Percentiles rank a stretch among this genome's conserved stretches.
phyloP scores from a whole-genome alignment of 371 early-diverging fungal species.

The Polyrhizophydium stewartii region DNA sequence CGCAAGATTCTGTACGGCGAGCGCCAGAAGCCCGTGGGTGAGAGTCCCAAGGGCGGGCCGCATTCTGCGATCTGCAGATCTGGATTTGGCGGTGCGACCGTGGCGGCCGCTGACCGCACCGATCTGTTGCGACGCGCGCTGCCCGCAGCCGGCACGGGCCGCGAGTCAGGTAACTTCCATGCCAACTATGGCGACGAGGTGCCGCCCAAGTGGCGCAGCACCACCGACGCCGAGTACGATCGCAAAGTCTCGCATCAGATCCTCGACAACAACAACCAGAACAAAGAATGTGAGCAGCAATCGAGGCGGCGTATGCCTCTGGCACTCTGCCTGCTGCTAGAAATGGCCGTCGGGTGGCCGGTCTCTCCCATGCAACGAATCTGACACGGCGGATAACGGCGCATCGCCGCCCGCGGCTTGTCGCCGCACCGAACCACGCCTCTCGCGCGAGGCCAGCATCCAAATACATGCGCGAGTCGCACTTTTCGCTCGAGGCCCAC shows the following conservation, averaged over 20 bases:
- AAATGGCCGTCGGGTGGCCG: neutral
- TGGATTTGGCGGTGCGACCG: neutral
- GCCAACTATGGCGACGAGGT: conserved; percentile 33
- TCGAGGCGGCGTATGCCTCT: no score
- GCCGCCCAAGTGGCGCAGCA: conserved; percentile 31
- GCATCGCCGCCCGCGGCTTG: no score
- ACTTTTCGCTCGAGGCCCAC: conserved; percentile 23
- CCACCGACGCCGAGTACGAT: conserved; percentile 23
- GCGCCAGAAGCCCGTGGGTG: neutral
- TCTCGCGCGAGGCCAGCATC: neutral
- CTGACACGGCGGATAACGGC: no score
- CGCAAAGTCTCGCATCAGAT: conserved; percentile 7
- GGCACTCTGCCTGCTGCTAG: no score
- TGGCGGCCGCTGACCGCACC: neutral
- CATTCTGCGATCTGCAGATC: neutral
- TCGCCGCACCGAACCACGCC: no score
- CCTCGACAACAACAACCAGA: neutral
- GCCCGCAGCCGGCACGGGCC: conserved; percentile 4
- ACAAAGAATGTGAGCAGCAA: conserved; percentile 11
- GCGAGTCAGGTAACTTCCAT: conserved; percentile 16
- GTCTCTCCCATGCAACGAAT: no score
- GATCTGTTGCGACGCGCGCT: neutral
- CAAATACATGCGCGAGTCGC: conserved; percentile 16
- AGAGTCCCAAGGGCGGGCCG: neutral
- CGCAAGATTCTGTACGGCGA: conserved; percentile 21